These are phyloP conservation scores for Pleoardoris graminearum DNA, from an alignment of 2,329 filamentous ascomycete species.

Conservation along the genomic window DNA sequence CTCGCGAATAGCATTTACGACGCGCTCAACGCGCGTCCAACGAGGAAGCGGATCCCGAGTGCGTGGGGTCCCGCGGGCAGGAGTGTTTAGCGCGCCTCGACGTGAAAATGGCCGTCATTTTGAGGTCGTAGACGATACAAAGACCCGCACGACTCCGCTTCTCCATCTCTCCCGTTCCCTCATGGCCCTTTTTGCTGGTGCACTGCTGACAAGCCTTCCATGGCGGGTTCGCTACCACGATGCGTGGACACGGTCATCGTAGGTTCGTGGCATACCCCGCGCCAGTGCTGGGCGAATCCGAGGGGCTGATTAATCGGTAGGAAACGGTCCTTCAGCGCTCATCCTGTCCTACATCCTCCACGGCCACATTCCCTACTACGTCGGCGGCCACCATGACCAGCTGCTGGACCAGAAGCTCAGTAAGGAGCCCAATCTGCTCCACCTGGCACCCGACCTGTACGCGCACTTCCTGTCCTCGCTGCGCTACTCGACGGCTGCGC, in stretches of 20 bases:
- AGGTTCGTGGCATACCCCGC: conserved; percentile 24
- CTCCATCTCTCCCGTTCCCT: conserved; percentile 17
- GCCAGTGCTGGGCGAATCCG: neutral
- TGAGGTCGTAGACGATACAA: conserved; percentile 35
- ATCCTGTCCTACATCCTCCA: conserved; percentile 66
- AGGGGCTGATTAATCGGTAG: conserved; percentile 45
- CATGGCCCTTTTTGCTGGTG: conserved; percentile 35
- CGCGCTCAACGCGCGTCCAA: conserved; percentile 20
- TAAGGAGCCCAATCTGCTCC: conserved; percentile 52
- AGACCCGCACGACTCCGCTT: conserved; percentile 10
- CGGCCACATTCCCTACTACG: conserved; percentile 62
- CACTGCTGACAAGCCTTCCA: conserved; percentile 33
- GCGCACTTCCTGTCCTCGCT: conserved; percentile 63
- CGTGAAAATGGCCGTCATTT: conserved; percentile 35
- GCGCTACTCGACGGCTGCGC: conserved; percentile 64
- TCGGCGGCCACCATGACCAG: conserved; percentile 59
- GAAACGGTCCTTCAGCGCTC: conserved; percentile 64
- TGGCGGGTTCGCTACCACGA: conserved; percentile 43
- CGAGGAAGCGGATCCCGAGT: conserved; percentile 20
- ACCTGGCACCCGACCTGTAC: conserved; percentile 56
- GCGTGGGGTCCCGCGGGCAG: conserved; percentile 6
- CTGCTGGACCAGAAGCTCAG: conserved; percentile 61
- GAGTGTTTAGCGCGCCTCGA: conserved; percentile 30
- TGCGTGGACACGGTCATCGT: conserved; percentile 48
- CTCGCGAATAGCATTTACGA: conserved; percentile 4